Conservation (phyloP, 495 filamentous ascomycete genomes). For the Penicillium robsamsonii region DNA sequence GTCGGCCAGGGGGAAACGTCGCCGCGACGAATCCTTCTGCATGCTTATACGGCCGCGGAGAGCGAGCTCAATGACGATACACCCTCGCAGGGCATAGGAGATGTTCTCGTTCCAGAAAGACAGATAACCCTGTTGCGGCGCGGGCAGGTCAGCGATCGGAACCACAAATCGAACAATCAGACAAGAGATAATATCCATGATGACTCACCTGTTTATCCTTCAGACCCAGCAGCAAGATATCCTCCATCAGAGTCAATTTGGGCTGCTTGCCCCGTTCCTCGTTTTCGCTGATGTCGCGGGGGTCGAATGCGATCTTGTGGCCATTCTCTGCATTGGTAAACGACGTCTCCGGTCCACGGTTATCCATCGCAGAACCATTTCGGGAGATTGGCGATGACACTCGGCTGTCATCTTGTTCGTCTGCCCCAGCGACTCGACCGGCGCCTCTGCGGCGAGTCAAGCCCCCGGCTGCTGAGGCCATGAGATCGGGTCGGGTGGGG, state of each 20-base stretch:
- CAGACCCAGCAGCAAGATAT: conserved; percentile 87
- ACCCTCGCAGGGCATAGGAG: conserved; percentile 93
- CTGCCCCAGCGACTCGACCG: conserved; percentile 55
- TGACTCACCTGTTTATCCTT: conserved; percentile 92
- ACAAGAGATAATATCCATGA: neutral
- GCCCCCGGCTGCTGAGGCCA: conserved; percentile 66
- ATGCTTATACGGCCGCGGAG: conserved; percentile 96
- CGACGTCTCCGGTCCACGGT: conserved; percentile 75
- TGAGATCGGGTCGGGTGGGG: conserved; percentile 36
- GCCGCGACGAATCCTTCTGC: conserved; percentile 92
- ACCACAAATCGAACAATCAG: neutral
- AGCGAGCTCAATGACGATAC: conserved; percentile 95
- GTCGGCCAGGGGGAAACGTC: conserved; percentile 89
- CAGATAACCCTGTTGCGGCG: conserved; percentile 72
- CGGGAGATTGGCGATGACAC: conserved; percentile 67
- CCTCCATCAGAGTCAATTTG: conserved; percentile 97
- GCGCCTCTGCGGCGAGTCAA: conserved; percentile 75
- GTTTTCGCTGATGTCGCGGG: conserved; percentile 94
- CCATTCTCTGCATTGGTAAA: conserved; percentile 94
- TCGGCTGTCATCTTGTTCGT: conserved; percentile 62
- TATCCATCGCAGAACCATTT: conserved; percentile 58
- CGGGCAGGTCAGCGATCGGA: conserved; percentile 24
- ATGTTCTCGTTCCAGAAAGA: conserved; percentile 99
- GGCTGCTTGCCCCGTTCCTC: conserved; percentile 96
- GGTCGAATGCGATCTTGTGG: conserved; percentile 98